Conservation (phyloP, 371 early-diverging fungal genomes). For the Coemansia sp. region DNA sequence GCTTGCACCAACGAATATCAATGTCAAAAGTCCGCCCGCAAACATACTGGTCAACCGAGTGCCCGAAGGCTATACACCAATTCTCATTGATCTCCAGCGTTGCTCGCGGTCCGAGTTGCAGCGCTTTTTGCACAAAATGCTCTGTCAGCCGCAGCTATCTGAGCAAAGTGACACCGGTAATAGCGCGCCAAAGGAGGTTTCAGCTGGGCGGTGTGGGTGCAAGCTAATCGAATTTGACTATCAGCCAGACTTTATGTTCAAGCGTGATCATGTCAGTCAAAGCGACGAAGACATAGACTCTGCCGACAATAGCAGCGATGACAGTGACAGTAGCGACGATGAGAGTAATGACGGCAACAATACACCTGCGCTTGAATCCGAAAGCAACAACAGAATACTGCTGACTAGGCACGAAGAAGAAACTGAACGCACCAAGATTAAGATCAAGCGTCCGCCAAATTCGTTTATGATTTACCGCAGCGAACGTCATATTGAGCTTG, state of each 20-base stretch:
- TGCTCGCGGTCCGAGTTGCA: slow-evolving; percentile 38
- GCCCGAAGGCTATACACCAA: slow-evolving; percentile 36
- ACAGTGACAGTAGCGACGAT: background rate
- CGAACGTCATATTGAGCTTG: slow-evolving; percentile 41
- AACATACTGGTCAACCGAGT: slow-evolving; percentile 39
- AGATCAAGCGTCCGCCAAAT: slow-evolving; percentile 49
- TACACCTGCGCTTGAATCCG: background rate
- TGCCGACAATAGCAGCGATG: background rate
- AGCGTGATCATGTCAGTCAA: slow-evolving; percentile 6
- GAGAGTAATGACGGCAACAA: background rate
- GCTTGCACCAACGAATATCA: slow-evolving; percentile 29
- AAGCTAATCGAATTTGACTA: slow-evolving; percentile 45
- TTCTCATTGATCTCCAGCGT: slow-evolving; percentile 36
- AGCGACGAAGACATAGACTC: slow-evolving; percentile 2
- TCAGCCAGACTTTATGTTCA: slow-evolving; percentile 45
- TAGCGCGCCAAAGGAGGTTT: slow-evolving; percentile 10
- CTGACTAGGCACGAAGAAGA: slow-evolving; percentile 4
- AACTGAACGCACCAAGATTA: slow-evolving; percentile 29
- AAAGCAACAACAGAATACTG: background rate
- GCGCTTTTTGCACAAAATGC: slow-evolving; percentile 33
- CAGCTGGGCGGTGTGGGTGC: slow-evolving; percentile 36
- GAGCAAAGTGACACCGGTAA: background rate
- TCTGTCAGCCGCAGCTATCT: slow-evolving; percentile 17
- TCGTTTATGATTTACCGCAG: slow-evolving; percentile 49
- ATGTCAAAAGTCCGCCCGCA: slow-evolving; percentile 11